Evolutionary conservation across 1,284 basidiomycete genomes (phyloP), one percentile per base, ranked within the genome.

Genomic region (Heterobasidion occidentale): DNA sequence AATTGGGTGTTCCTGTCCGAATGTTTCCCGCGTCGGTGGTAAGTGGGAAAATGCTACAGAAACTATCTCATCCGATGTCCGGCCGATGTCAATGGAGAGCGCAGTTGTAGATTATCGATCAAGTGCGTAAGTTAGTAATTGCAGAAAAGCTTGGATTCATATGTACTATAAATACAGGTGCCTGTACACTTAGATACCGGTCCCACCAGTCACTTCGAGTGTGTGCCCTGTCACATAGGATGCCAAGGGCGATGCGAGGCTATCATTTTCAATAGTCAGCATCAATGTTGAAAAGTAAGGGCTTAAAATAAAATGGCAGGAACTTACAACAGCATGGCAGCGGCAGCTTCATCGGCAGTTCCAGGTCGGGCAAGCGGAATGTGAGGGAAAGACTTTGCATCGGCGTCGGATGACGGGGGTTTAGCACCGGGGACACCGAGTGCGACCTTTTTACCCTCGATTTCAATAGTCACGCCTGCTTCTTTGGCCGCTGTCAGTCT

Each of bases 141-240:
- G 5, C 27, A 27, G 27, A 27, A 27, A 27, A 27, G 27, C 27
- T 27, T 27, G 27, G 27, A 27, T 27, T 27, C 27, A 27, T 4
- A 27, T 27, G 27, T 5, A 6, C 27, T 27, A 6, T 27, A 27
- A 27, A 27, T 27, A 27, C 27, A 27, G 27, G 27, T 27, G 27
- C 49, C 17, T 14, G 4, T 34, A 8, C 33, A 50, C 50, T 56
- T 46, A 57, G 57, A 61, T 57, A 50, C 50, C 61, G 54, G 36
- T 51, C 27, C 89, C 88, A 44, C 88, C 90, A 45, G 89, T 90
- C 35, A 88, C 87, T 68, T 90, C 89, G 47, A 94, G 75, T 15
- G 87, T 91, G 70, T 93, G 90, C 15, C 91, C 91, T 46, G 79
- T 83, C 53, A 94, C 84, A 66, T 89, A 94, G 7, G 86, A 83